Evolutionary conservation across 257 asterid species (phyloP).

Genomic region (Solanum virginianum): DNA sequence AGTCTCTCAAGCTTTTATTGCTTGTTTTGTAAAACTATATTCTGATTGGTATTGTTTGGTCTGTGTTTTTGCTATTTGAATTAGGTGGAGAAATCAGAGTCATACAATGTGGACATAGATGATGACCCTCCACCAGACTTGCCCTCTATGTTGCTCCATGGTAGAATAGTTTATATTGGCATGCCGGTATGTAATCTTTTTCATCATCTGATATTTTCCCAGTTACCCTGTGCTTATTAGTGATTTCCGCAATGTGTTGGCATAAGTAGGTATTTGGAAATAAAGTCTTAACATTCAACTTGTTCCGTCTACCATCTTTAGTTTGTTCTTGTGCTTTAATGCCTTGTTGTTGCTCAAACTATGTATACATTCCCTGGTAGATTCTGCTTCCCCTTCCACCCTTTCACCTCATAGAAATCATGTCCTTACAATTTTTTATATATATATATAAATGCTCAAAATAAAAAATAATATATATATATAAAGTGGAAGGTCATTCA

Average conservation of each 20-base stretch:
- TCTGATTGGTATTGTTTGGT: not conserved
- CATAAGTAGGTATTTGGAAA: not conserved
- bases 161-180: slow-evolving; percentile 83
- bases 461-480: not conserved
- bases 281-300: not conserved
- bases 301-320: not conserved
- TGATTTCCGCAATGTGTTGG: not conserved
- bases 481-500: not conserved
- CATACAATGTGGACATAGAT: slow-evolving; percentile 62
- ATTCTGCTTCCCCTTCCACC: not conserved
- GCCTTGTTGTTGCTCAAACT: not conserved
- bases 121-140: slow-evolving; percentile 86
- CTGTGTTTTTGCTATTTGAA: slow-evolving; percentile 11
- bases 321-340: not conserved
- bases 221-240: not conserved
- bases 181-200: slow-evolving; percentile 51
- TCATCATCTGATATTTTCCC: not conserved
- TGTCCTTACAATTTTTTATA: not conserved
- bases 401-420: not conserved
- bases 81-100: slow-evolving; percentile 77
- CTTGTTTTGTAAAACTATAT: not conserved
- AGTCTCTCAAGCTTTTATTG: not conserved
- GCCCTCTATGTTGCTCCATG: slow-evolving; percentile 67
- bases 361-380: not conserved
- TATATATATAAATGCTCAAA: no score